Percentiles rank a stretch among this genome's conserved stretches.
phyloP scores from a whole-genome alignment of 768 basidiomycete species.

The Pulveroboletus ravenelii region DNA sequence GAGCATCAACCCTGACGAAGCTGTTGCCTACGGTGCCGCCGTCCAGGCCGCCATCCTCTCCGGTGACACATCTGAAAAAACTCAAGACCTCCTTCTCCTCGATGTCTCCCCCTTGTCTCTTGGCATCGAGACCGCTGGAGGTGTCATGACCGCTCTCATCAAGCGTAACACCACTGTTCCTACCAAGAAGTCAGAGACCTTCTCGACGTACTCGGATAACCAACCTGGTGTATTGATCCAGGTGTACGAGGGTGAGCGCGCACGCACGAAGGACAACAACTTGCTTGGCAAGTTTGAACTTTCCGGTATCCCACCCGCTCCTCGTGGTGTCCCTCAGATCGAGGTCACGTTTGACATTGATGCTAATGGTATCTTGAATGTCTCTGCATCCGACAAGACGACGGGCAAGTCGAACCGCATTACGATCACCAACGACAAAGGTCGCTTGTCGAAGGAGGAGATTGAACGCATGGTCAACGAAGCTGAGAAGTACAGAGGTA shows the following conservation, averaged over 20 bases:
- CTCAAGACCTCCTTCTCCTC: constrained; percentile 91
- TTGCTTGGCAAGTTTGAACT: constrained; percentile 98
- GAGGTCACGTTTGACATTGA: constrained; percentile 99
- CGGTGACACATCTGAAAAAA: constrained; percentile 97
- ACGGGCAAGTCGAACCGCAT: constrained; percentile 94
- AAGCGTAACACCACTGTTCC: constrained; percentile 98
- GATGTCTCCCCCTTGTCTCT: constrained; percentile 88
- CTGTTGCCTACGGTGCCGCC: constrained; percentile 97
- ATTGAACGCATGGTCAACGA: constrained; percentile 97
- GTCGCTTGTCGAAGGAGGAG: constrained; percentile 94
- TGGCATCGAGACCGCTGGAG: constrained; percentile 98
- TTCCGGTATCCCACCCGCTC: constrained; percentile 92
- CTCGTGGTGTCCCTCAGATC: constrained; percentile 95
- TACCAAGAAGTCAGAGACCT: constrained; percentile 97
- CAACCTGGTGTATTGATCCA: constrained; percentile 98
- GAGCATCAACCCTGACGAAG: constrained; percentile 99
- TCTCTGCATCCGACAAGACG: constrained; percentile 93
- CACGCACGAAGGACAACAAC: constrained; percentile 98
- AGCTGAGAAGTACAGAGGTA: constrained; percentile 88
- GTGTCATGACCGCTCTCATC: constrained; percentile 98
- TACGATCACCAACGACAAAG: constrained; percentile 96
- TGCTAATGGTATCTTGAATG: constrained; percentile 94
- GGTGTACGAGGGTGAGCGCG: constrained; percentile 97
- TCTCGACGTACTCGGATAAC: constrained; percentile 98
- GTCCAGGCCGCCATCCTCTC: constrained; percentile 98